Conservation (phyloP, 148 eudicot genomes). For the Amaranthus cruentus region DNA sequence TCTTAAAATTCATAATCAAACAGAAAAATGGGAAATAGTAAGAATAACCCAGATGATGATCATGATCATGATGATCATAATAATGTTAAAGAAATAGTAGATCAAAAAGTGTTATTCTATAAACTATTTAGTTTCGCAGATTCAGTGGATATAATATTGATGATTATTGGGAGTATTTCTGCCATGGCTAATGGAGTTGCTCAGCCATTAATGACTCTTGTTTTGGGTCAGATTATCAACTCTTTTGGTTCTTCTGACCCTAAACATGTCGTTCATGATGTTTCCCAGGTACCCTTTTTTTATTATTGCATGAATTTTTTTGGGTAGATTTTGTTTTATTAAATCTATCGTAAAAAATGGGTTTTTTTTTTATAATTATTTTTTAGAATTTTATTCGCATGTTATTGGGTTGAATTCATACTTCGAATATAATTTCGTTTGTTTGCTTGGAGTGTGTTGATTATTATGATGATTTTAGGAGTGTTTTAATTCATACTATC, state of each 20-base stretch:
- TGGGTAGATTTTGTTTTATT: too few species aligned
- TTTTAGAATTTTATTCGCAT: neutral
- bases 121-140: constrained; percentile 58
- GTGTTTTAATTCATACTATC: too few species aligned
- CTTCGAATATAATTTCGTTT: too few species aligned
- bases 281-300: constrained; percentile 49
- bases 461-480: too few species aligned
- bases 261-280: constrained; percentile 42
- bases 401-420: too few species aligned
- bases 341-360: too few species aligned
- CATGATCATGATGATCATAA: neutral
- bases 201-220: constrained; percentile 65
- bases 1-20: neutral
- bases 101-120: constrained; percentile 42
- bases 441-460: too few species aligned
- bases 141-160: constrained; percentile 39
- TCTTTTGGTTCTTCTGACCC: constrained; percentile 46
- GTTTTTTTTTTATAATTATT: too few species aligned
- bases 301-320: neutral
- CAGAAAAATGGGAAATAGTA: neutral
- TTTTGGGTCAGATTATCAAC: constrained; percentile 55
- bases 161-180: constrained; percentile 50
- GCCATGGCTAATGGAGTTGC: constrained; percentile 54
- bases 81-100: neutral
- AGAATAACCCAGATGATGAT: neutral